Evolutionary conservation across 495 filamentous ascomycete genomes (phyloP), one percentile per base, ranked within the genome.

Genomic region (Tuber umbilicatum): DNA sequence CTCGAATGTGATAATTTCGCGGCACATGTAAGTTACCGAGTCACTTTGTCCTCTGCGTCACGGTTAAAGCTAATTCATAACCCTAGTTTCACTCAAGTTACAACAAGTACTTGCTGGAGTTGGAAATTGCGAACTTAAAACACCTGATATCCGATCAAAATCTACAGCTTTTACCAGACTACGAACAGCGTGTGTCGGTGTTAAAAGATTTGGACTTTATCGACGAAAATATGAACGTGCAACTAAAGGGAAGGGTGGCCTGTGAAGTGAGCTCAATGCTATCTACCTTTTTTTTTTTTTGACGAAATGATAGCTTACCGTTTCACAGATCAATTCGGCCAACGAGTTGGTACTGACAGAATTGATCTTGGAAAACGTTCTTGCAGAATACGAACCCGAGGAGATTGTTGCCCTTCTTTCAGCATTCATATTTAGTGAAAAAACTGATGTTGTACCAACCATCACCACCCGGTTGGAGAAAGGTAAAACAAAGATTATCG

Each of bases 301-400:
- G 6, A 23, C 31, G 67, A 45, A 39, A 64, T 78, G 27, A 79
- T 38, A 50, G 21, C 21, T 64, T 35, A 64, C 35, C 7, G 10
- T 71, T 45, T 14, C 41, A 35, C 73, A 90, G 86, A 92, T 99
- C 77, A 96, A 98, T 85, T 97, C 94, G 5, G 93, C 94, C 27
- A 95, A 97, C 82, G 95, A 98, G 83, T 88, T 99, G n/a, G 94
- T 98, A 12, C 88, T 99, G 39, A 99, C 95, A 1, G 95, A 99
- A 82, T 88, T 99, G 5, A 90, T 99, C 69, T 89, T 99, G 23
- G 96, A 99, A 79, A 99, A 99, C 82, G 93, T 97, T 9, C 89
- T 99, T 5, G 93, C 94, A 31, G 92, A 97, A 76, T 98, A 93
- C 83, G 94, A 97, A 76, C 94, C 95, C 1, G 94, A 96, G 80